Evolutionary conservation across 805 yeast genomes (phyloP), one percentile per base, ranked within the genome.

Genomic region (Yamadazyma laniorum): DNA sequence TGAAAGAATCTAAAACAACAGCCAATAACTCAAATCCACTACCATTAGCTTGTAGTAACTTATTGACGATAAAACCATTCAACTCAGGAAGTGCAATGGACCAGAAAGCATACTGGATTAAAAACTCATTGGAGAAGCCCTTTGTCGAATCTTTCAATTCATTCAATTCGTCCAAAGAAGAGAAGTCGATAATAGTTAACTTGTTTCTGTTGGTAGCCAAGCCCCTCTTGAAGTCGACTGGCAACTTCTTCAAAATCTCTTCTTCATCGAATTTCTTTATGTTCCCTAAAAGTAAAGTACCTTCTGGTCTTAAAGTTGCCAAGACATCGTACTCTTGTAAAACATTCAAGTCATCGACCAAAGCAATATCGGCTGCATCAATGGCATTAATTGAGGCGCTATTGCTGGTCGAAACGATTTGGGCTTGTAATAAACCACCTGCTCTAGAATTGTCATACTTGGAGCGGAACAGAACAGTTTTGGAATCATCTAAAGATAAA

Each of bases 31-130:
- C 96, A 43, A 87, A 85, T 46, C 82, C 88, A 35, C 83, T 75
- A 35, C 95, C 93, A 44, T 84, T 83, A 12, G 93, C 81, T 57
- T 82, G 86, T 62, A 83, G 78, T 50, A 88, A 77, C 58, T 82
- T 82, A 61, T 86, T 80, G 43, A 85, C 88, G 47, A 84, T 72
- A 25, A 80, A 80, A 34, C 80, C 82, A 23, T 74, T 74, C 31
- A 79, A 69, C 27, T 72, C 73, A 12, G 88, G 85, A 45, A 73
- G 77, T 6, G 85, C 76, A 29, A 74, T 66, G 43, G 74, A 74
- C 95, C 95, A 88, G 70, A 87, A 83, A 0, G 82, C 86, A 29
- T 83, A 77, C 64, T 89, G 95, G 40, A 78, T 65, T 34, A 88
- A 87, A 58, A 89, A 82, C 26, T 80, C 74, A 22, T 72, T 70